Evolutionary conservation across 805 yeast species (phyloP), one percentile per base, ranked within the genome.

Genomic region (Hanseniaspora thailandica): DNA sequence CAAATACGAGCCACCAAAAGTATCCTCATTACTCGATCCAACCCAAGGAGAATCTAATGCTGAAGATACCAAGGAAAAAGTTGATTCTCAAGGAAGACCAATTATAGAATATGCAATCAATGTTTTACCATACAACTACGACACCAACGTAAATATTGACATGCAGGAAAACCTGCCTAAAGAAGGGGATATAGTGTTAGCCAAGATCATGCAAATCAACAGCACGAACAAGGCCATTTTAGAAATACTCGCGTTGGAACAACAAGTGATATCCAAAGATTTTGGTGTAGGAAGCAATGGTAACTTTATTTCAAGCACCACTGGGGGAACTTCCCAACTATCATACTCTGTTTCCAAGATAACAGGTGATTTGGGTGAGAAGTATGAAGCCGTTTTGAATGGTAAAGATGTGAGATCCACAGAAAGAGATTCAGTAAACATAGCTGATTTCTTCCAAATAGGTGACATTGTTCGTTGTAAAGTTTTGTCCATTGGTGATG

Each of bases 381-480:
- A 84, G 22, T 89, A 85, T 69, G 86, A 84, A 61, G 97, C 94
- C 0, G 73, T 87, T 7, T 82, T 89, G 45, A 72, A 97, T 61
- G 73, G 84, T 2, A 95, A 87, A 66, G 98, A 93, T 66, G 80
- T 93, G 1, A 74, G 97, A 56, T 82, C 90, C 20, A 86, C 96
- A 0, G 96, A 93, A 59, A 74, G 96, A 62, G 98, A 93, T 63
- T 78, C 79, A 61, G 89, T 88, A 31, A 82, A 83, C 61, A 75
- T 90, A 33, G 75, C 78, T 55, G 86, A 86, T 19, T 75, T 88
- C 63, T 93, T 82, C 68, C 77, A 77, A 59, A 97, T 97, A 0
- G 97, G 97, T 15, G 99, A 93, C 66, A 78, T 93, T 50, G 85
- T 93, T 2, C 74, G 95, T 57, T 96, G 96, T 0, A 71, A 75